Evolutionary conservation across 345 rosid genomes (phyloP).

Genomic region (Aquilaria malaccensis): DNA sequence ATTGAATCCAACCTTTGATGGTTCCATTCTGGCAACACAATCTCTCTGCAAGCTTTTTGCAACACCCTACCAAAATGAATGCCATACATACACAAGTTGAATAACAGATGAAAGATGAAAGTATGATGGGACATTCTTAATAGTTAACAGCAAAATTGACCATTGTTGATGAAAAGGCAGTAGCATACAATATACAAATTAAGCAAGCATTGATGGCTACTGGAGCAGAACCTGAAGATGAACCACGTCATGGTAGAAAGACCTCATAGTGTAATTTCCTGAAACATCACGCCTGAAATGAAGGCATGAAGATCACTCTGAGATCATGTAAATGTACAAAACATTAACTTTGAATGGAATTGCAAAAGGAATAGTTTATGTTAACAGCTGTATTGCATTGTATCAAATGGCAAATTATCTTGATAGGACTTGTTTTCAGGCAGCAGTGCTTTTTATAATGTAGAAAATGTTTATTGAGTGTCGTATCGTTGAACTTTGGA

Average conservation of each 20-base stretch:
- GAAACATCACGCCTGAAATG: conserved; percentile 60
- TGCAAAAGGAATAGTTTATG: too few species aligned
- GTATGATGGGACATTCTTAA: not conserved
- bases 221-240: conserved; percentile 52
- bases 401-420: too few species aligned
- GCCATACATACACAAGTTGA: not conserved
- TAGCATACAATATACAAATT: not conserved
- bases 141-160: not conserved
- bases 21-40: conserved; percentile 42
- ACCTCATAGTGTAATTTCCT: conserved; percentile 51
- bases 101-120: not conserved
- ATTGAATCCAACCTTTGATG: conserved; percentile 30
- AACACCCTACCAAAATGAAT: conserved; percentile 35
- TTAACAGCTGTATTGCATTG: too few species aligned
- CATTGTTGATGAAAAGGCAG: not conserved
- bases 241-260: conserved; percentile 63
- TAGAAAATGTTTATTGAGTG: too few species aligned
- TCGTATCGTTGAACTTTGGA: too few species aligned
- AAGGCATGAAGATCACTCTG: conserved; percentile 1
- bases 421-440: too few species aligned
- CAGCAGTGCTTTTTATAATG: too few species aligned
- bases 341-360: too few species aligned
- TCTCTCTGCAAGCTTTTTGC: conserved; percentile 42
- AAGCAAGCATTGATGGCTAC: not conserved
- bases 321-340: too few species aligned